Evolutionary conservation across 1,139 yeast species (phyloP).

Genomic region (Suhomyces bolitotheri): DNA sequence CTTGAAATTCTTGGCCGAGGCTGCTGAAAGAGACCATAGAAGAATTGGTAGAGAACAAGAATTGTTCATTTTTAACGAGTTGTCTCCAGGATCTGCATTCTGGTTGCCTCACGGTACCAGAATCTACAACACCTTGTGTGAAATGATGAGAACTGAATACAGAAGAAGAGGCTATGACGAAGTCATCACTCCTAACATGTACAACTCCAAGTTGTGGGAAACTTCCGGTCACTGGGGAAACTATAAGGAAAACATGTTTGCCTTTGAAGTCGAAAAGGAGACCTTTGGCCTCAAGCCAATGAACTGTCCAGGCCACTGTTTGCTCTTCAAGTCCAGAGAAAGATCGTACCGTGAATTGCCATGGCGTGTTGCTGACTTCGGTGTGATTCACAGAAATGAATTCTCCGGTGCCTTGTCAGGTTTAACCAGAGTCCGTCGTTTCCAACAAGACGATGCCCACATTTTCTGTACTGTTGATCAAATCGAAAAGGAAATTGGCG

Average conservation of each 20-base stretch:
- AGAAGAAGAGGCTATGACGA: slow-evolving; percentile 93
- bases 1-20: slow-evolving; percentile 92
- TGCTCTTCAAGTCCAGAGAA: slow-evolving; percentile 81
- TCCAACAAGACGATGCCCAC: slow-evolving; percentile 99
- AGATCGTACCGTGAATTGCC: slow-evolving; percentile 94
- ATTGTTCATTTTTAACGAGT: slow-evolving; percentile 88
- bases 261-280: slow-evolving; percentile 95
- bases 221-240: slow-evolving; percentile 98
- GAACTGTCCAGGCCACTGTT: slow-evolving; percentile 99
- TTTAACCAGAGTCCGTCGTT: slow-evolving; percentile 92
- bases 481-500: slow-evolving; percentile 77
- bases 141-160: slow-evolving; percentile 77
- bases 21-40: slow-evolving; percentile 96
- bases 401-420: slow-evolving; percentile 85
- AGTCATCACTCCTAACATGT: slow-evolving; percentile 98
- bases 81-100: slow-evolving; percentile 97
- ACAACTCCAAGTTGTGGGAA: slow-evolving; percentile 93
- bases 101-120: slow-evolving; percentile 99
- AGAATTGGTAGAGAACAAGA: slow-evolving; percentile 96
- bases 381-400: slow-evolving; percentile 94
- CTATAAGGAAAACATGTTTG: slow-evolving; percentile 94
- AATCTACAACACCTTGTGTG: slow-evolving; percentile 83
- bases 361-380: slow-evolving; percentile 94
- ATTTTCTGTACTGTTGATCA: slow-evolving; percentile 92
- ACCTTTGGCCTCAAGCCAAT: slow-evolving; percentile 88